Evolutionary conservation across 108 stramenopile species (phyloP), one percentile per base, ranked within the genome.

Genomic region (Asterionellopsis glacialis): DNA sequence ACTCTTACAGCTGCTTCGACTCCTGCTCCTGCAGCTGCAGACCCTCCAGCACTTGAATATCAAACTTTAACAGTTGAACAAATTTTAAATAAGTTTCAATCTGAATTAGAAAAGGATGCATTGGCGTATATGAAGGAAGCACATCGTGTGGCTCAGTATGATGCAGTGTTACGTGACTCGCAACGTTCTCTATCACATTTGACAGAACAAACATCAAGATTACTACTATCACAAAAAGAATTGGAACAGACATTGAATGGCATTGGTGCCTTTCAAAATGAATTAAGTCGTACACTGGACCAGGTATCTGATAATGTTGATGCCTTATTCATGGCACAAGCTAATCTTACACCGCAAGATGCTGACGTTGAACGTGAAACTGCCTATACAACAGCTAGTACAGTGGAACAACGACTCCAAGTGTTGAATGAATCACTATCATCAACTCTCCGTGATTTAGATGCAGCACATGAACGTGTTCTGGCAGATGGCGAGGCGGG

Each of bases 11-110:
- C 69, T 51, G 53, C 72, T 27, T 33, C 54, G 19, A 22, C 55
- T 27, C 41, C 57, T 9, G 44, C 43, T 25, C 24, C 49, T 15
- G 33, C 59, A 10, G 24, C 72, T 11, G 27, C 64, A 18, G 81
- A 80, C 66, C 83, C 83, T 16, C 75, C 81, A 6, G 63, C 77
- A 0, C 47, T 90, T 41, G 85, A 86, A 57, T 90, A 91, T 57
- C 90, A 91, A 61, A 77, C 86, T 13, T 59, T 88, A 16, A 84
- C 90, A 39, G 76, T 91, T n/a, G 86, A 91, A 72, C 80, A 91
- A 75, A 88, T 86, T 27, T 25, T 91, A 58, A 91, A 91, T 60
- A 64, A 70, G 10, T 88, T 87, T 61, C 84, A 85, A 68, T 64
- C 76, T 28, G 84, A 91, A 64, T 73, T 91, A 19, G 86, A 88